These are phyloP conservation scores for Angophora floribunda DNA, from an alignment of 345 rosid species.

Conservation along the genomic window DNA sequence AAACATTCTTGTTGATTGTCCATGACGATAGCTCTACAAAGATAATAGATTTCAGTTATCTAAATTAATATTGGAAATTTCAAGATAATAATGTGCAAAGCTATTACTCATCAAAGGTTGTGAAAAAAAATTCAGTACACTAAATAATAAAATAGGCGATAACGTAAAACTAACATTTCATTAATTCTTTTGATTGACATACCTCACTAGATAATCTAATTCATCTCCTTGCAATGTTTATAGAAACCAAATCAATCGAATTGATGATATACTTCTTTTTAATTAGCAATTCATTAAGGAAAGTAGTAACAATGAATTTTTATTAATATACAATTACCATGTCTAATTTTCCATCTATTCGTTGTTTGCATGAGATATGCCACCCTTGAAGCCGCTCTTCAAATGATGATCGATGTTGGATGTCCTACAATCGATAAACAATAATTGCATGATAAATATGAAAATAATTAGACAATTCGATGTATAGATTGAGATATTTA, in stretches of 20 bases:
- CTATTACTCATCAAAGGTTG: background rate
- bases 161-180: background rate
- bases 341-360: background rate
- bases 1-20: background rate
- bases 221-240: too few relatives aligned
- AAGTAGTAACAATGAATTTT: background rate
- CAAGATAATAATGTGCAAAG: background rate
- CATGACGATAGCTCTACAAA: background rate
- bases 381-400: background rate
- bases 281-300: background rate
- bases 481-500: background rate
- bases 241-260: background rate
- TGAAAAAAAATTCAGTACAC: background rate
- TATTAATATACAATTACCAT: background rate
- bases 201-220: background rate
- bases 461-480: background rate
- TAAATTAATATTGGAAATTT: background rate
- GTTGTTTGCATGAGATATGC: background rate
- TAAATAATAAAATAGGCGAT: background rate
- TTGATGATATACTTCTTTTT: background rate
- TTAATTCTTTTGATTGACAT: background rate
- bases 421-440: background rate
- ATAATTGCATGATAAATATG: background rate
- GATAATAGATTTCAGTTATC: background rate
- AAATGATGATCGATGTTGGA: background rate